Evolutionary conservation across 2,329 filamentous ascomycete species (phyloP), one percentile per base, ranked within the genome.

Genomic region (Periconia sp.): DNA sequence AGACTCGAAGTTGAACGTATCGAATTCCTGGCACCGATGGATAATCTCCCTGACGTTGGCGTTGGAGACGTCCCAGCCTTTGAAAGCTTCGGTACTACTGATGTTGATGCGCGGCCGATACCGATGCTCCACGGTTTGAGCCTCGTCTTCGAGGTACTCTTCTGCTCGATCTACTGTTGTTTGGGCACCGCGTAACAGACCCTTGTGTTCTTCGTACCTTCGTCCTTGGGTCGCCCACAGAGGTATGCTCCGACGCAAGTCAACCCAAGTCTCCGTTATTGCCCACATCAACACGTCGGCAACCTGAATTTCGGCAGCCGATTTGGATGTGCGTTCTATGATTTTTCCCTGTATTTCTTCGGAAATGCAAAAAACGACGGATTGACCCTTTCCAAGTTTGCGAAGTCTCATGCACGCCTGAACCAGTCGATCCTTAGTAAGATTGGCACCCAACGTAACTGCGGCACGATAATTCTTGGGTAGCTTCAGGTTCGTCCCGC

Each of bases 331-430:
- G 1, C 63, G 41, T 2, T 70, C 59, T 0, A 66, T 54, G 15
- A 89, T 85, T 53, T 82, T 83, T 0, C 64, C 69, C 13, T 81
- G 72, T 2, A 90, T 84, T 52, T 91, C 88, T 1, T 76, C 64
- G 0, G 85, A 79, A 1, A 85, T 71, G 50, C 80, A 83, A 47
- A 90, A 90, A 0, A 82, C 73, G 0, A 91, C 80, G 0, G 83
- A 85, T 59, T 92, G 88, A 0, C 86, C 86, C 2, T 83, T 73
- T 0, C 86, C 88, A 0, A 92, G 77, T 54, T 86, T 83, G 11
- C 88, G 72, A 81, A 91, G 85, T n/a, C 88, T 72, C 85, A 65
- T 65, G 55, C 86, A 88, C 42, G 85, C 86, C 80, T 92, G 88
- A 0, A 86, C 83, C 0, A 91, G 66, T 14, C 81, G 76, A 55